phyloP scores from a whole-genome alignment of 2,329 filamentous ascomycete genomes.

The Drechslerella stenobrocha region DNA sequence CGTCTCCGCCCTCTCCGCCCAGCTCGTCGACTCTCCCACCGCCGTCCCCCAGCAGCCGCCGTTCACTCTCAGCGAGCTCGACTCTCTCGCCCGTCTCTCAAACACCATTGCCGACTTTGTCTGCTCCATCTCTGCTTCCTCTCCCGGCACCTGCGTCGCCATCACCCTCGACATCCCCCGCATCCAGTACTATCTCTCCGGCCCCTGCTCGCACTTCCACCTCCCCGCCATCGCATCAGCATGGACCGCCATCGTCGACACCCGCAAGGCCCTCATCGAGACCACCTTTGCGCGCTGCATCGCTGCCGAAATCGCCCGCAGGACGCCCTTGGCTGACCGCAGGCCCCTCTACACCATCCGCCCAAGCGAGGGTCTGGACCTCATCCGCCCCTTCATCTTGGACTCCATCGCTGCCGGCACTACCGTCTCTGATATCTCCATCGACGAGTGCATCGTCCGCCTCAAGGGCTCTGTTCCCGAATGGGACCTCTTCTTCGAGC shows the following conservation, averaged over 20 bases:
- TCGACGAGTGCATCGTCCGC: constrained; percentile 2
- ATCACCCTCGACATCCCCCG: constrained; percentile 38
- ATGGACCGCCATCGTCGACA: constrained; percentile 25
- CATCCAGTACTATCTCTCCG: constrained; percentile 47
- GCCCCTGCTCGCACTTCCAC: constrained; percentile 25
- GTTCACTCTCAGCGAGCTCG: constrained; percentile 31
- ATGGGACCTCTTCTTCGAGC: constrained; percentile 18
- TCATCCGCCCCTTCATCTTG: constrained; percentile 17
- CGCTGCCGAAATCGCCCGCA: constrained; percentile 15
- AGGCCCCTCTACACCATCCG: constrained; percentile 2
- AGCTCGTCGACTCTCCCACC: constrained; percentile 1
- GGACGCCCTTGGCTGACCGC: neutral
- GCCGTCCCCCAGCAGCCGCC: constrained; percentile 1
- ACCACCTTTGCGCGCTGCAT: constrained; percentile 21
- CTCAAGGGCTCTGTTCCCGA: neutral
- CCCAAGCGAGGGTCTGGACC: constrained; percentile 8
- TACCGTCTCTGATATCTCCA: constrained; percentile 2
- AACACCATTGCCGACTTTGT: constrained; percentile 41
- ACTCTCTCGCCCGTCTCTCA: constrained; percentile 32
- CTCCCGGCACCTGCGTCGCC: neutral
- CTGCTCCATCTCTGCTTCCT: constrained; percentile 16
- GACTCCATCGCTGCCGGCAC: neutral
- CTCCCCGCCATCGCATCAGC: constrained; percentile 8
- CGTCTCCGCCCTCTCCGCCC: constrained; percentile 18
- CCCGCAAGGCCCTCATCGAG: constrained; percentile 24